Evolutionary conservation across 257 asterid genomes (phyloP).

Genomic region (Solanum tarijense): DNA sequence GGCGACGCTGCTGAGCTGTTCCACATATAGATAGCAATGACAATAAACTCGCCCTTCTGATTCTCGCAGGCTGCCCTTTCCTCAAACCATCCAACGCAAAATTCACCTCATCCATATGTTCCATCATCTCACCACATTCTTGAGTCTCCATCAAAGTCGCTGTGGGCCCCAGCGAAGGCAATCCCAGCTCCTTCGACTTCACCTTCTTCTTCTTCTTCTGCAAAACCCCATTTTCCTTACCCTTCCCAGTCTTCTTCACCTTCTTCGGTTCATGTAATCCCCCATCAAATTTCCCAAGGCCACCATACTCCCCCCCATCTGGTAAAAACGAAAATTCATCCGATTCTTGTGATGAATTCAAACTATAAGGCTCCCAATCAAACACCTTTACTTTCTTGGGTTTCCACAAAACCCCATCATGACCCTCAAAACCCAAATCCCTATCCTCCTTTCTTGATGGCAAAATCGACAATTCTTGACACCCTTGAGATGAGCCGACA

Average conservation of each 20-base stretch:
- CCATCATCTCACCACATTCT: constrained; percentile 86
- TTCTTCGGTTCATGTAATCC: constrained; percentile 20
- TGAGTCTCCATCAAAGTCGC: constrained; percentile 84
- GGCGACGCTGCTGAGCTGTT: constrained; percentile 48
- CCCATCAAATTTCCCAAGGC: constrained; percentile 10
- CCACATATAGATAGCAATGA: constrained; percentile 54
- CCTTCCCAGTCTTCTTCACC: constrained; percentile 23
- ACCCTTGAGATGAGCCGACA: constrained; percentile 24
- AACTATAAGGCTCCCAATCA: constrained; percentile 24
- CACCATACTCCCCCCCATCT: background rate
- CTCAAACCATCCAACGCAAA: constrained; percentile 84
- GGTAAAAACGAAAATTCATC: constrained; percentile 27
- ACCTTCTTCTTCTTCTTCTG: constrained; percentile 45
- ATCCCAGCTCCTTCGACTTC: constrained; percentile 26
- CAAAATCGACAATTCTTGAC: constrained; percentile 19
- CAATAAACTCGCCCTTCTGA: constrained; percentile 57
- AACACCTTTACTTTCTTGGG: constrained; percentile 31
- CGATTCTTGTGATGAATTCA: constrained; percentile 43
- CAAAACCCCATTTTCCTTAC: constrained; percentile 25
- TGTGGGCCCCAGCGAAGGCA: constrained; percentile 23
- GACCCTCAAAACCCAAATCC: constrained; percentile 25
- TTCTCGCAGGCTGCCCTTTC: constrained; percentile 64
- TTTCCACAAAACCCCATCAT: constrained; percentile 38
- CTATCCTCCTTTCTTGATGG: constrained; percentile 23
- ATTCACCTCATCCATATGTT: constrained; percentile 82